These are phyloP conservation scores for Hanseniaspora taiwanica DNA, from an alignment of 805 yeast genomes.

Conservation along the genomic window DNA sequence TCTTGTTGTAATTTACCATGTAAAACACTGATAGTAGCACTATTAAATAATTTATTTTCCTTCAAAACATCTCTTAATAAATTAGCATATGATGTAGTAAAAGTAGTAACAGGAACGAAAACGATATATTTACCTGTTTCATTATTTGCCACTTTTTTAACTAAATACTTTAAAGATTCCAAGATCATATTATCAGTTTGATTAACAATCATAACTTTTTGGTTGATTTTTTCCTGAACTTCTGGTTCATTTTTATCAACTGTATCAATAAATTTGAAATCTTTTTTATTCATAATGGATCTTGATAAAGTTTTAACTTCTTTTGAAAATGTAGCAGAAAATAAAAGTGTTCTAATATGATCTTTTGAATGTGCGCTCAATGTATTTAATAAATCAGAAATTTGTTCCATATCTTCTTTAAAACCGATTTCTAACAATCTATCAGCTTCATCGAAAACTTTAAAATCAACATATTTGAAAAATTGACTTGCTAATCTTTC, in stretches of 20 bases:
- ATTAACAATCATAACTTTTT: slow-evolving; percentile 43
- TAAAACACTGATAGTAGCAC: slow-evolving; percentile 28
- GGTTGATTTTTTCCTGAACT: slow-evolving; percentile 65
- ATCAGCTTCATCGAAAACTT: slow-evolving; percentile 91
- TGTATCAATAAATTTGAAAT: slow-evolving; percentile 56
- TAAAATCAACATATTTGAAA: slow-evolving; percentile 43
- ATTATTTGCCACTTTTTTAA: slow-evolving; percentile 13
- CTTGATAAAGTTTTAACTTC: slow-evolving; percentile 55
- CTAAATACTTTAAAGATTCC: slow-evolving; percentile 38
- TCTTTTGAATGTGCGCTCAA: slow-evolving; percentile 19
- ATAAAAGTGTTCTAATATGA: slow-evolving; percentile 53
- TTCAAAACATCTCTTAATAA: slow-evolving; percentile 25
- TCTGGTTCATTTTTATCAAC: slow-evolving; percentile 63
- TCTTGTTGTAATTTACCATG: slow-evolving; percentile 70
- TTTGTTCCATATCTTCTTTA: slow-evolving; percentile 45
- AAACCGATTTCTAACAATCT: slow-evolving; percentile 74
- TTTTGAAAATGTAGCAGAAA: slow-evolving; percentile 77
- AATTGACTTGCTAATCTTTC: slow-evolving; percentile 30
- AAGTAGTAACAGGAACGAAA: slow-evolving; percentile 66
- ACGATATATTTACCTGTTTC: slow-evolving; percentile 61
- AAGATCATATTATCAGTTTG: slow-evolving; percentile 44
- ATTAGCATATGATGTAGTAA: slow-evolving; percentile 44
- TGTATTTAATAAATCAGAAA: slow-evolving; percentile 36
- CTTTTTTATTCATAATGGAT: slow-evolving; percentile 36
- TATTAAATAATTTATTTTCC: slow-evolving; percentile 11